phyloP scores from a whole-genome alignment of 441 rosid genomes.

The Gossypium schwendimanii region DNA sequence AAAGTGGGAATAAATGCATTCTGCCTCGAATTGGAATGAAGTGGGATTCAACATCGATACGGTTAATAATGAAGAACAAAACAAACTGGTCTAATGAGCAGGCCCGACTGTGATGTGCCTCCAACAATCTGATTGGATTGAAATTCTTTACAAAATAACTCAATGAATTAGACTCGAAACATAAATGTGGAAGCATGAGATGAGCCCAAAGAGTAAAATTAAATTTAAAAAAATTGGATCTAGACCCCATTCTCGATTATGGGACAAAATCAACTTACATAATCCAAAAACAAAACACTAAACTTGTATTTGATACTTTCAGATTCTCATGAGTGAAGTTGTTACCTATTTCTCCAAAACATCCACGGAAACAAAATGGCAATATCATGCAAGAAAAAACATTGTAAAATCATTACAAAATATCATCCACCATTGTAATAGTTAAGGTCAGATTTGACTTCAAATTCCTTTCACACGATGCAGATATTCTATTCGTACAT shows the following conservation, averaged over 20 bases:
- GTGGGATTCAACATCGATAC: no score
- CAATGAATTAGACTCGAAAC: background rate
- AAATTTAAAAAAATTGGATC: background rate
- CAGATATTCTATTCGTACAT: background rate
- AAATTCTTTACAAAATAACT: background rate
- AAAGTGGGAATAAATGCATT: no score
- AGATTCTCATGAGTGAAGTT: background rate
- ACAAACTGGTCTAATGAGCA: background rate
- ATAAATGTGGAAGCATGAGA: background rate
- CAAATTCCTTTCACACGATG: background rate
- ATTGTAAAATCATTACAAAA: background rate
- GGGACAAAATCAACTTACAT: background rate
- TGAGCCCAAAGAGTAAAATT: background rate
- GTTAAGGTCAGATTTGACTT: background rate
- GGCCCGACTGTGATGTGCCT: background rate
- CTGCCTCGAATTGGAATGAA: no score
- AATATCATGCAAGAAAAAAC: background rate
- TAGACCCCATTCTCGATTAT: background rate
- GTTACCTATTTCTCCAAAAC: background rate
- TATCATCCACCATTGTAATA: background rate
- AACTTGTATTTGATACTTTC: background rate
- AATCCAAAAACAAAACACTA: background rate
- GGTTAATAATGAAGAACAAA: no score
- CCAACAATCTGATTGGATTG: background rate
- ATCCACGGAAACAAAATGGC: background rate